Evolutionary conservation across 441 rosid species (phyloP).

Genomic region (Macaranga tanarius): DNA sequence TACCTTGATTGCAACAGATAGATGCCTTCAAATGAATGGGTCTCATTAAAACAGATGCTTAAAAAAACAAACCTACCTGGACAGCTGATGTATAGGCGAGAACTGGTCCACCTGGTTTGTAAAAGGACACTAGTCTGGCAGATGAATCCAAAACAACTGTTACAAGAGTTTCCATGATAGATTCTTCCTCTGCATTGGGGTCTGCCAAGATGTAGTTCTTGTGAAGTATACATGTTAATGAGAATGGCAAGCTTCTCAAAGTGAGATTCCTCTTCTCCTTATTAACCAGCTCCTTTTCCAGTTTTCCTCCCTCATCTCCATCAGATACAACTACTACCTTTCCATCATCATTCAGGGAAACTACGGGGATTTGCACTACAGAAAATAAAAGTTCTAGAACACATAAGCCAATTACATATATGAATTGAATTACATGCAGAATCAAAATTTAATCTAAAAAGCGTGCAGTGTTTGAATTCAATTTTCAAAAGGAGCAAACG

Average conservation of each 20-base stretch:
- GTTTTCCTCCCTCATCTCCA: slow-evolving; percentile 43
- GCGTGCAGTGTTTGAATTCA: background rate
- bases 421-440: background rate
- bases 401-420: slow-evolving; percentile 9
- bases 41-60: background rate
- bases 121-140: slow-evolving; percentile 68
- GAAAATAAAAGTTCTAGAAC: slow-evolving; percentile 18
- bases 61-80: slow-evolving; percentile 46
- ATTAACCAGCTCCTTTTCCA: slow-evolving; percentile 54
- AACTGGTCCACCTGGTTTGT: slow-evolving; percentile 85
- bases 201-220: slow-evolving; percentile 80
- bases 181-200: slow-evolving; percentile 90
- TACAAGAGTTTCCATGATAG: slow-evolving; percentile 72
- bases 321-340: slow-evolving; percentile 54
- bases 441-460: background rate
- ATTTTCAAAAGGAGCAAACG: slow-evolving; percentile 3
- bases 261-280: slow-evolving; percentile 75
- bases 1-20: too few relatives aligned
- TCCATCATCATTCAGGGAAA: slow-evolving; percentile 78
- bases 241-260: slow-evolving; percentile 62
- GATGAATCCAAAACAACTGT: slow-evolving; percentile 79
- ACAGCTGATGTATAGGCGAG: slow-evolving; percentile 63
- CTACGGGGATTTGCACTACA: slow-evolving; percentile 82
- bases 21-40: background rate
- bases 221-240: slow-evolving; percentile 79